Conservation (phyloP, 192 early-diverging fungal species). For the Glomus cerebriforme region DNA sequence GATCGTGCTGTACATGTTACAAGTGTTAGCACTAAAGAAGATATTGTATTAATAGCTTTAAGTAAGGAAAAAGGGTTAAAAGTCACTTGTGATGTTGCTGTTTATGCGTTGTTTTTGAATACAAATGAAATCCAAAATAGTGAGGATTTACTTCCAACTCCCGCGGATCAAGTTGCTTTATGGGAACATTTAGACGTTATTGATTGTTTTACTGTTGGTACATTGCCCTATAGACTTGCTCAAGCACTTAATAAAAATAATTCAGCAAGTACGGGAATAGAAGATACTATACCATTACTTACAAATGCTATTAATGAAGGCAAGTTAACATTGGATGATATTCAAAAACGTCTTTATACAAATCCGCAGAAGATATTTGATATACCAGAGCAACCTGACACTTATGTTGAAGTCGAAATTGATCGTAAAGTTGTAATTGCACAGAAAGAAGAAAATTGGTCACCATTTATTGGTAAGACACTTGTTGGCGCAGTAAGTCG, state of each 20-base stretch:
- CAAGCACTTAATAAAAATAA: slow-evolving; percentile 50
- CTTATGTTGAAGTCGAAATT: slow-evolving; percentile 92
- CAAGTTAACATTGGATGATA: slow-evolving; percentile 75
- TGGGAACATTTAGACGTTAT: slow-evolving; percentile 81
- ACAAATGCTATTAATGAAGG: slow-evolving; percentile 82
- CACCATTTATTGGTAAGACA: slow-evolving; percentile 62
- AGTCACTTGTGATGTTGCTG: slow-evolving; percentile 94
- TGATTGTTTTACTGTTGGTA: slow-evolving; percentile 90
- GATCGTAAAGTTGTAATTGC: slow-evolving; percentile 67
- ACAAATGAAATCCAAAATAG: slow-evolving; percentile 44
- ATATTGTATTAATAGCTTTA: slow-evolving; percentile 83
- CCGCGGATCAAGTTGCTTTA: slow-evolving; percentile 69
- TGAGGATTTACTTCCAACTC: slow-evolving; percentile 48
- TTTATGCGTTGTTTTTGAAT: slow-evolving; percentile 81
- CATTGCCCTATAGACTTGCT: slow-evolving; percentile 65
- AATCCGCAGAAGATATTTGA: slow-evolving; percentile 92
- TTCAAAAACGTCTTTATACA: slow-evolving; percentile 72
- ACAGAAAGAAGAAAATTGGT: slow-evolving; percentile 31
- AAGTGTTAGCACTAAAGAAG: slow-evolving; percentile 73
- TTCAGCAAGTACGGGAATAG: slow-evolving; percentile 54
- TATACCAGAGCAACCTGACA: slow-evolving; percentile 89
- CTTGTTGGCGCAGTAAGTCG: slow-evolving; percentile 80
- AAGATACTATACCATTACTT: slow-evolving; percentile 75
- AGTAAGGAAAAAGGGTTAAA: slow-evolving; percentile 82
- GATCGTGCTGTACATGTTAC: slow-evolving; percentile 88